Evolutionary conservation across 495 filamentous ascomycete genomes (phyloP).

Genomic region (Oleoguttula mirabilis): DNA sequence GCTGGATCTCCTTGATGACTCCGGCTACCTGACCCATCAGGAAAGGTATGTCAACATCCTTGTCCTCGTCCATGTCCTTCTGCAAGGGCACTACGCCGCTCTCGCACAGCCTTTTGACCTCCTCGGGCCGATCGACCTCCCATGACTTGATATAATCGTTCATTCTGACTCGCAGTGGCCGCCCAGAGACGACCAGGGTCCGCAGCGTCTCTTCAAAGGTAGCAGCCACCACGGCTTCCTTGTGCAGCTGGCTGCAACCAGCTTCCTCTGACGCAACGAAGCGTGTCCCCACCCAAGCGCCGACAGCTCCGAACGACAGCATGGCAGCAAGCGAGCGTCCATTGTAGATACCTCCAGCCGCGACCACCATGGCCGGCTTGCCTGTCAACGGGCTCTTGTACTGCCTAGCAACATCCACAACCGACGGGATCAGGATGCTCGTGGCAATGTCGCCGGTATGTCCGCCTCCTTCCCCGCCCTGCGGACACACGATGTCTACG

Average conservation of each 20-base stretch:
- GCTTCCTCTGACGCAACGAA: constrained; percentile 74
- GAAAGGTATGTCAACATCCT: constrained; percentile 70
- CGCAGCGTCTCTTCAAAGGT: constrained; percentile 61
- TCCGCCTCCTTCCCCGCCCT: constrained; percentile 34
- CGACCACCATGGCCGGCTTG: constrained; percentile 31
- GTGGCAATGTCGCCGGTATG: constrained; percentile 35
- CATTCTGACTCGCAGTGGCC: constrained; percentile 65
- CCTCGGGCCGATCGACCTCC: constrained; percentile 53
- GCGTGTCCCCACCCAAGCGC: constrained; percentile 52
- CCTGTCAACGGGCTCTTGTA: constrained; percentile 35
- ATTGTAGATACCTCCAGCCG: constrained; percentile 32
- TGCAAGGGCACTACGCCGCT: constrained; percentile 66
- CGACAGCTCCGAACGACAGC: constrained; percentile 33
- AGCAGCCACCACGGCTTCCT: constrained; percentile 65
- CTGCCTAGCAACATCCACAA: constrained; percentile 32
- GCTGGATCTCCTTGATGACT: constrained; percentile 57
- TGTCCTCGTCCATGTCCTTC: constrained; percentile 60
- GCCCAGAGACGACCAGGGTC: constrained; percentile 66
- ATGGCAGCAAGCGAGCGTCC: constrained; percentile 31
- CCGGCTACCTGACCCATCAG: constrained; percentile 92
- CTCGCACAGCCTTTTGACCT: constrained; percentile 58
- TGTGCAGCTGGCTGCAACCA: constrained; percentile 64
- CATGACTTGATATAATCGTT: constrained; percentile 73
- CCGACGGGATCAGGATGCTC: constrained; percentile 32
- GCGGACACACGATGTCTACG: constrained; percentile 66